phyloP scores from a whole-genome alignment of 352 stramenopile genomes.

The Pythium dissimile region DNA sequence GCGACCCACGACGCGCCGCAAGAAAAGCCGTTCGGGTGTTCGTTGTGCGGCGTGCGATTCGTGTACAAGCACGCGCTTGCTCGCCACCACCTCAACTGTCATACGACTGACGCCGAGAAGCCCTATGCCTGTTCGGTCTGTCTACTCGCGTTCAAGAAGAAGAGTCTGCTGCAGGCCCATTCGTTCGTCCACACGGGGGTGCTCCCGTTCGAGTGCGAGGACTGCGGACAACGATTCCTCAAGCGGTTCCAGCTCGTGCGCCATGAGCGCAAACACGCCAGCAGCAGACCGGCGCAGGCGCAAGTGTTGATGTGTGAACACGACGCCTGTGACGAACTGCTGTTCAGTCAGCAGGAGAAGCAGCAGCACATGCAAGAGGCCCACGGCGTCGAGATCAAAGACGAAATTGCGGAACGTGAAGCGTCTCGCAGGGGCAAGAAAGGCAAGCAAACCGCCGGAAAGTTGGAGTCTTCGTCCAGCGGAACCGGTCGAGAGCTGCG shows the following conservation, averaged over 20 bases:
- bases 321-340: conserved; percentile 45
- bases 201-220: conserved; percentile 62
- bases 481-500: conserved; percentile 21
- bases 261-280: conserved; percentile 42
- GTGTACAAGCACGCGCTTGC: conserved; percentile 67
- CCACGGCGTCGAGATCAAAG: conserved; percentile 18
- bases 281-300: conserved; percentile 20
- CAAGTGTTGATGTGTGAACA: conserved; percentile 50
- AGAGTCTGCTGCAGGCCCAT: conserved; percentile 69
- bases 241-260: conserved; percentile 58
- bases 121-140: conserved; percentile 64
- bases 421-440: neutral
- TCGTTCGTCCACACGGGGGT: conserved; percentile 75
- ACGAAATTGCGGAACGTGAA: neutral
- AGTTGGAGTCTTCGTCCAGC: neutral
- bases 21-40: conserved; percentile 51
- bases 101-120: conserved; percentile 17
- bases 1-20: conserved; percentile 34
- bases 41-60: conserved; percentile 53
- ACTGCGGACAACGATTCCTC: conserved; percentile 54
- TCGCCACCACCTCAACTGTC: conserved; percentile 53
- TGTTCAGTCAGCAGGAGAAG: conserved; percentile 48
- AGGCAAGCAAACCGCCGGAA: neutral
- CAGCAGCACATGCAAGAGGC: conserved; percentile 32
- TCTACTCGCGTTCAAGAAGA: conserved; percentile 77